phyloP scores from a whole-genome alignment of 345 rosid species.

The Conringia planisiliqua region DNA sequence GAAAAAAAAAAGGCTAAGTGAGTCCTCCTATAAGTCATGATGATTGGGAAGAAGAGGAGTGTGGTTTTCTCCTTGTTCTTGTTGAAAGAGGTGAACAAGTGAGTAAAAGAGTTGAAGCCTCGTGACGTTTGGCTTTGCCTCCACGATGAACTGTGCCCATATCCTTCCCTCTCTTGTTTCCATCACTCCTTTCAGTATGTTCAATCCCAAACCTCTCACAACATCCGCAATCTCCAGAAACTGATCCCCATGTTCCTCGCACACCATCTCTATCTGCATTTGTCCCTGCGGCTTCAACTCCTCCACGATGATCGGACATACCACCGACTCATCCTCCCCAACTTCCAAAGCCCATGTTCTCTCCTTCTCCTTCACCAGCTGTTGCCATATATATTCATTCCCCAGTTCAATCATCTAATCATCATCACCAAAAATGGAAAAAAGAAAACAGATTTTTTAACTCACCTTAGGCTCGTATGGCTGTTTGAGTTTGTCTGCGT shows the following conservation, averaged over 20 bases:
- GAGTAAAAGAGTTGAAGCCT: constrained; percentile 79
- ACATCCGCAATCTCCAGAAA: constrained; percentile 83
- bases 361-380: constrained; percentile 38
- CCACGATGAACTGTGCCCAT: constrained; percentile 85
- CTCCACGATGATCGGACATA: constrained; percentile 83
- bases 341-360: constrained; percentile 90
- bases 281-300: constrained; percentile 66
- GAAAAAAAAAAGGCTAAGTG: neutral
- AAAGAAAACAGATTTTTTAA: neutral
- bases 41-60: neutral
- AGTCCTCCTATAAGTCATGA: constrained; percentile 5
- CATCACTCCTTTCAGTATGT: constrained; percentile 79
- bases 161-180: constrained; percentile 55
- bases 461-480: constrained; percentile 66
- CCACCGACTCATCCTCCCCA: constrained; percentile 47
- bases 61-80: neutral
- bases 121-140: constrained; percentile 61
- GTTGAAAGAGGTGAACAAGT: constrained; percentile 66
- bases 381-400: constrained; percentile 36
- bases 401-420: constrained; percentile 27
- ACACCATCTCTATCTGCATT: constrained; percentile 93
- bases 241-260: constrained; percentile 59
- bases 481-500: constrained; percentile 74
- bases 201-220: constrained; percentile 66
- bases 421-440: neutral